A percentile compares a stretch with the other conserved stretches of the same genome.
phyloP scores from a whole-genome alignment of 169 alveolate genomes.

The Pseudocohnilembus persalinus region DNA sequence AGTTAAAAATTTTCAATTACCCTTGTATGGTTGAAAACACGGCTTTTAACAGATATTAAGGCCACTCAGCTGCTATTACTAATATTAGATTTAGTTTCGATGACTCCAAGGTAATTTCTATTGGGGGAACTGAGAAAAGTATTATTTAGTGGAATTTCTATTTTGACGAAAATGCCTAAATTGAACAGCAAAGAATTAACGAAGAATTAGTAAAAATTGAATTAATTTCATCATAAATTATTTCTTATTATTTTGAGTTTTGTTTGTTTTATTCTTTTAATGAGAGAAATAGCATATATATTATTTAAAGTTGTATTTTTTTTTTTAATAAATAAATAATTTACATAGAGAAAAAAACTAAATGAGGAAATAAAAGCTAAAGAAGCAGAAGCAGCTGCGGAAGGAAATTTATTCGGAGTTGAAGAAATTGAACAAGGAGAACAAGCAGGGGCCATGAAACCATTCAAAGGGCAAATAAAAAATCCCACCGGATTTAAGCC shows the following conservation, averaged over 20 bases:
- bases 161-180: slow-evolving; percentile 17
- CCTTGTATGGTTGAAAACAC: slow-evolving; percentile 77
- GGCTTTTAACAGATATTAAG: slow-evolving; percentile 62
- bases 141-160: slow-evolving; percentile 71
- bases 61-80: slow-evolving; percentile 82
- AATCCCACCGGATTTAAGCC: slow-evolving; percentile 66
- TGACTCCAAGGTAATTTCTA: slow-evolving; percentile 52
- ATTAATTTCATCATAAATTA: too few species aligned
- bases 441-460: slow-evolving; percentile 71
- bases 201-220: too few species aligned
- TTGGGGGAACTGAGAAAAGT: slow-evolving; percentile 78
- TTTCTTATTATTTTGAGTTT: too few species aligned
- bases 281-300: background rate
- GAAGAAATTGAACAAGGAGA: slow-evolving; percentile 79
- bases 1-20: slow-evolving; percentile 76
- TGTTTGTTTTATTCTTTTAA: too few species aligned
- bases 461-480: slow-evolving; percentile 82
- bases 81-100: slow-evolving; percentile 53
- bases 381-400: slow-evolving; percentile 47
- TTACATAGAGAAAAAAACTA: background rate
- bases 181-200: too few species aligned
- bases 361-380: slow-evolving; percentile 8
- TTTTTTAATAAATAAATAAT: background rate
- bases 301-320: too few species aligned
- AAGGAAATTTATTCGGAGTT: slow-evolving; percentile 63